Evolutionary conservation across 495 filamentous ascomycete species (phyloP).

Genomic region (Talaromyces liani): DNA sequence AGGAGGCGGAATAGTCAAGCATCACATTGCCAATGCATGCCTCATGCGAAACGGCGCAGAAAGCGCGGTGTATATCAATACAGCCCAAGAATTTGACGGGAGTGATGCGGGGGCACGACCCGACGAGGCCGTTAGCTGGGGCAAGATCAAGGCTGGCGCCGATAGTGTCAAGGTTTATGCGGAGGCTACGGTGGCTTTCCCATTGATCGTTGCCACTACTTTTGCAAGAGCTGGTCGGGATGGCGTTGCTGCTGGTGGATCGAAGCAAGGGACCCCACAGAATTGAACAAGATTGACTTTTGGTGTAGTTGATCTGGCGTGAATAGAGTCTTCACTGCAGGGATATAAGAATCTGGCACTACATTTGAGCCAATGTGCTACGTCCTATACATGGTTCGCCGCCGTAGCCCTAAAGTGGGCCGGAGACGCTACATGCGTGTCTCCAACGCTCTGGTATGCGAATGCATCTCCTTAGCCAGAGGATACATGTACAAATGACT

Average conservation of each 20-base stretch:
- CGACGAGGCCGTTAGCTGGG: conserved; percentile 97
- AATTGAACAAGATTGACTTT: background rate
- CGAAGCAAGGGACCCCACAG: background rate
- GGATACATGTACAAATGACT: background rate
- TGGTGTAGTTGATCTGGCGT: background rate
- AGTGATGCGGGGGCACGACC: conserved; percentile 93
- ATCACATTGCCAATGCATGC: conserved; percentile 95
- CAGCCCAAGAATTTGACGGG: conserved; percentile 92
- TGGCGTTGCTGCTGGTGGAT: background rate
- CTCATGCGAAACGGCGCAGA: conserved; percentile 96
- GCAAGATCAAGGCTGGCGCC: conserved; percentile 86
- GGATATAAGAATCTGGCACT: background rate
- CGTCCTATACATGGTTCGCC: background rate
- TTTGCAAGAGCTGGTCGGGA: conserved; percentile 51
- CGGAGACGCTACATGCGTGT: background rate
- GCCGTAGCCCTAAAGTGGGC: background rate
- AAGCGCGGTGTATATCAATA: conserved; percentile 94
- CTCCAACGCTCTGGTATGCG: background rate
- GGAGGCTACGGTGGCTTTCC: conserved; percentile 88
- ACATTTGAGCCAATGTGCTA: background rate
- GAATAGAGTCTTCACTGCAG: background rate
- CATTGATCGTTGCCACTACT: conserved; percentile 88
- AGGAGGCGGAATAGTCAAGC: conserved; percentile 88
- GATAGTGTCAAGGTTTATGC: conserved; percentile 89
- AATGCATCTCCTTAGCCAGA: background rate